These are phyloP conservation scores for Physcomitrium patens DNA, from an alignment of 225 moss, liverwort and hornwort species.

Conservation along the genomic window DNA sequence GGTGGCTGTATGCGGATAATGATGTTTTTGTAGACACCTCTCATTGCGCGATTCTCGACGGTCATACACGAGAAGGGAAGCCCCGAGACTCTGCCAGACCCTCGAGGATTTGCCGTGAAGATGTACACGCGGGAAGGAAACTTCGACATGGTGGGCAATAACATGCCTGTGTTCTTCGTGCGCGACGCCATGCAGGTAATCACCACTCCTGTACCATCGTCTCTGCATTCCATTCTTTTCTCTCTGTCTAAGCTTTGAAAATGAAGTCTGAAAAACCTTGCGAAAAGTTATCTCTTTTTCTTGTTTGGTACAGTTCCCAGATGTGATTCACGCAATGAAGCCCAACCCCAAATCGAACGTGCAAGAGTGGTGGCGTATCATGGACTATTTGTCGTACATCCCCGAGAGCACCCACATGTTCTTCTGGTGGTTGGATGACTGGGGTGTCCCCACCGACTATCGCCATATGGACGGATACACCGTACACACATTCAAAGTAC, in stretches of 20 bases:
- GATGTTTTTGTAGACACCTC: constrained; percentile 43
- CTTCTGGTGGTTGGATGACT: constrained; percentile 62
- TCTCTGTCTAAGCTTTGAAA: background rate
- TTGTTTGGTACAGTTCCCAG: constrained; percentile 45
- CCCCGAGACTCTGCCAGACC: constrained; percentile 71
- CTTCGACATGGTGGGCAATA: constrained; percentile 93
- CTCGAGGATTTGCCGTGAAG: constrained; percentile 79
- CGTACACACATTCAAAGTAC: constrained; percentile 74
- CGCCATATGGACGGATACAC: constrained; percentile 87
- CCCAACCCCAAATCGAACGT: constrained; percentile 63
- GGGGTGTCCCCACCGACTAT: constrained; percentile 72
- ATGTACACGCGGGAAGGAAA: constrained; percentile 92
- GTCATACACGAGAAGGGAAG: constrained; percentile 81
- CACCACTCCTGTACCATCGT: background rate
- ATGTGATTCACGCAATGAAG: constrained; percentile 60
- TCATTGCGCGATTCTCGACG: constrained; percentile 71
- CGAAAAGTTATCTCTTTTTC: background rate
- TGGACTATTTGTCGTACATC: constrained; percentile 64
- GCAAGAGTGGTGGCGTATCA: constrained; percentile 66
- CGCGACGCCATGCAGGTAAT: constrained; percentile 72
- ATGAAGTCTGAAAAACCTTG: no score
- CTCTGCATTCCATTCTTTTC: background rate
- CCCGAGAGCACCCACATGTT: constrained; percentile 68
- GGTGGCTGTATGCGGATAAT: background rate
- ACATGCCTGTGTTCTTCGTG: constrained; percentile 85